Percentiles rank a stretch among this genome's conserved stretches.
Evolutionary conservation across 208 protist genomes (phyloP).

Genomic region (Lotmaria passim): DNA sequence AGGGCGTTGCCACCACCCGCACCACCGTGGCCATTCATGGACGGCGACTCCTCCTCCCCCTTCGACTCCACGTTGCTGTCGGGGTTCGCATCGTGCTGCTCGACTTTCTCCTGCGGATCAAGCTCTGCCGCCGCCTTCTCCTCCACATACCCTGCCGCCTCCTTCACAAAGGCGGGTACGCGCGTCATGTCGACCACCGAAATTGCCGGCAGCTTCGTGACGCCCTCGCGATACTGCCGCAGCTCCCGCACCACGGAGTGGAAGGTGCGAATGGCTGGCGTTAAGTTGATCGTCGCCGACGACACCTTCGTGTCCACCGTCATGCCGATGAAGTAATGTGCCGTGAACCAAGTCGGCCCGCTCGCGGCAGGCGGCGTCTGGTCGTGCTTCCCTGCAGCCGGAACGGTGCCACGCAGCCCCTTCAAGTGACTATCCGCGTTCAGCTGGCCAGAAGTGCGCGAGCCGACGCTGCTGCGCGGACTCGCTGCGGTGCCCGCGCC

Average conservation of each 20-base stretch:
- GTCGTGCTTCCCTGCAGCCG: constrained; percentile 18
- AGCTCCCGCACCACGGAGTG: constrained; percentile 70
- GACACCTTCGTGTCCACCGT: constrained; percentile 65
- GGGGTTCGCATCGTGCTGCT: too few species aligned
- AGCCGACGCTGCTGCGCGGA: constrained; percentile 27
- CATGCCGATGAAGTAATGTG: constrained; percentile 89
- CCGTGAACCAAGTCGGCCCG: constrained; percentile 41
- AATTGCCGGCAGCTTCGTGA: constrained; percentile 77
- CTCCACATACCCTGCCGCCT: constrained; percentile 63
- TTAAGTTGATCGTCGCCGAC: constrained; percentile 64
- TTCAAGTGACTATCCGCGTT: constrained; percentile 3
- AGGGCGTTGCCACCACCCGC: not conserved
- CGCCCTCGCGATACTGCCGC: constrained; percentile 72
- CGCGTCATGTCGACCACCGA: constrained; percentile 62
- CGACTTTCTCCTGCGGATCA: not conserved
- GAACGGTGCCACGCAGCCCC: constrained; percentile 5
- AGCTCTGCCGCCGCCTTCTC: constrained; percentile 17
- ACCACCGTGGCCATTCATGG: not conserved
- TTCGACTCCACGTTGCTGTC: too few species aligned
- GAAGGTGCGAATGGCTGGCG: constrained; percentile 72
- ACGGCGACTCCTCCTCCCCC: not conserved
- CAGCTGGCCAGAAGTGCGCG: constrained; percentile 25
- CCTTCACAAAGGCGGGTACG: constrained; percentile 80
- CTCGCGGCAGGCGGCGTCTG: not conserved
- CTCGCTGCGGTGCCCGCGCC: not conserved